Evolutionary conservation across 345 rosid genomes (phyloP).

Genomic region (Arabidopsis suecica): DNA sequence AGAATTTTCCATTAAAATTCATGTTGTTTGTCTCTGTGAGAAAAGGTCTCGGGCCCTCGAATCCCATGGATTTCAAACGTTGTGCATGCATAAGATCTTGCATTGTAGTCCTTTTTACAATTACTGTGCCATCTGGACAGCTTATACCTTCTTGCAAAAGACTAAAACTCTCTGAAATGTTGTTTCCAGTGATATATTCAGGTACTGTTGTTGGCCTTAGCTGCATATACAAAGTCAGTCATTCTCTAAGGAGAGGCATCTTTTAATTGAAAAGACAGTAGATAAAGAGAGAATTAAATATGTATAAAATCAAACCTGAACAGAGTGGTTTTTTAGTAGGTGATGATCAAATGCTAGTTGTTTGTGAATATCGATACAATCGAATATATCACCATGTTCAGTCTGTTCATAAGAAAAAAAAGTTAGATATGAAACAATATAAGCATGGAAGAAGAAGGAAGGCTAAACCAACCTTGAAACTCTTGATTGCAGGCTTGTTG

Average conservation of each 20-base stretch:
- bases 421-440: no score
- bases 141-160: constrained; percentile 12
- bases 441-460: neutral
- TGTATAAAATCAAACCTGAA: constrained; percentile 34
- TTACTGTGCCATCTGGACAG: constrained; percentile 35
- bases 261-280: neutral
- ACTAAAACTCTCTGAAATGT: neutral
- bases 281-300: neutral
- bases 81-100: constrained; percentile 16
- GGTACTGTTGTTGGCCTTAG: constrained; percentile 19
- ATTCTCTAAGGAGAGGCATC: no score
- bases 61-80: constrained; percentile 18
- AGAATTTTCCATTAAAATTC: neutral
- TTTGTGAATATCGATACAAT: constrained; percentile 47
- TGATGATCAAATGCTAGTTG: constrained; percentile 50
- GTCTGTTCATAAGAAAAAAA: constrained; percentile 22
- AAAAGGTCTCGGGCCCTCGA: constrained; percentile 1
- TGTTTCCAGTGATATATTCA: constrained; percentile 12
- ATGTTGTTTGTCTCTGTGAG: neutral
- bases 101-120: constrained; percentile 26
- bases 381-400: constrained; percentile 42
- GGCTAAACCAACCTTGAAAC: constrained; percentile 35
- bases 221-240: neutral
- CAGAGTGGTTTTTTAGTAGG: constrained; percentile 32
- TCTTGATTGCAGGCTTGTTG: constrained; percentile 46